These are phyloP conservation scores for Quaeritorhiza haematococci DNA, from an alignment of 371 early-diverging fungal species.

Conservation along the genomic window DNA sequence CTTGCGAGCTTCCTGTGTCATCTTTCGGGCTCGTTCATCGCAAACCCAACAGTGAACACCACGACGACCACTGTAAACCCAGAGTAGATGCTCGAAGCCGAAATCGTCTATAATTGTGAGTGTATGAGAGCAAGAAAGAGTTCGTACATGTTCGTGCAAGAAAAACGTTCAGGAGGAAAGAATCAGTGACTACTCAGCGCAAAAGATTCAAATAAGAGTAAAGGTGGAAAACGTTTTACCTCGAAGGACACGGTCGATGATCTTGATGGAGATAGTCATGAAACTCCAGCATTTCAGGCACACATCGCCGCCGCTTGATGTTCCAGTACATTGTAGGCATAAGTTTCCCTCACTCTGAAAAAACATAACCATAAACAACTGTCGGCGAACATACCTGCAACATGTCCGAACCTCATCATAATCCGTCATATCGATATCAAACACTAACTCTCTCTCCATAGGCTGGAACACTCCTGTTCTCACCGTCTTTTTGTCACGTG, in stretches of 20 bases:
- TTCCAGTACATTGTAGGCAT: background rate
- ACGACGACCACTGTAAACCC: conserved; percentile 97
- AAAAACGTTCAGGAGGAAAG: background rate
- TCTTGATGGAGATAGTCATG: conserved; percentile 87
- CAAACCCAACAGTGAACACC: conserved; percentile 99
- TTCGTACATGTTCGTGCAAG: background rate
- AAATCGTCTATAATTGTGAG: conserved; percentile 73
- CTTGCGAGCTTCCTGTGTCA: conserved; percentile 72
- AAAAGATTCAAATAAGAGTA: background rate
- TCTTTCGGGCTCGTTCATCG: conserved; percentile 78
- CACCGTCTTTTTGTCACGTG: conserved; percentile 69
- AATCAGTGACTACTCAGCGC: background rate
- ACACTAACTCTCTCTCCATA: conserved; percentile 90
- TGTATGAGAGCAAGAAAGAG: background rate
- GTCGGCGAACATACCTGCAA: conserved; percentile 58
- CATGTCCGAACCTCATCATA: conserved; percentile 96
- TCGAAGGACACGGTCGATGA: conserved; percentile 68
- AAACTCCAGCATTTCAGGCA: conserved; percentile 92
- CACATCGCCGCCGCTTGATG: conserved; percentile 70
- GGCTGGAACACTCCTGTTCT: conserved; percentile 69
- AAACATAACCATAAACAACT: background rate
- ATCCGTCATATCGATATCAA: conserved; percentile 99
- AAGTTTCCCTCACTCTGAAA: no score
- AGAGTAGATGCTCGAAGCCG: conserved; percentile 90
- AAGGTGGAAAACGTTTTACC: conserved; percentile 32